Evolutionary conservation across 306 rosid species (phyloP), one percentile per base, ranked within the genome.

Genomic region (Vigna trinervia): DNA sequence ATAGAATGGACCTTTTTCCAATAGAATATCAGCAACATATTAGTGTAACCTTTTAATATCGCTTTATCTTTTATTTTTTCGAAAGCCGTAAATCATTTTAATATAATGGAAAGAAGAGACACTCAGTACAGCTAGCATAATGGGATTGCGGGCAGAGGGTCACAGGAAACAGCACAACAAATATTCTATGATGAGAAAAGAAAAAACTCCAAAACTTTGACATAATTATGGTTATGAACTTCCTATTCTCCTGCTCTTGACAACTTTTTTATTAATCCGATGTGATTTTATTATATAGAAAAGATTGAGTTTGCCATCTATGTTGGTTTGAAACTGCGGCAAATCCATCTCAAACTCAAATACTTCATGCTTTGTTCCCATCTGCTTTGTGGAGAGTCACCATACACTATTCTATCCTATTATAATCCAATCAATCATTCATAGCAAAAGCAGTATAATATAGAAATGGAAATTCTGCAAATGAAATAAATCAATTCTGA

Each of bases 351-450:
- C 4, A 59, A 2, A 70, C 12, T 9, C 34, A 30, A 30, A 30
- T 30, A 30, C 34, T 22, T 52, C 73, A 45, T 30, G 48, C 9
- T 51, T 51, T n/a, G 12, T 48, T 48, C 30, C 46, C 8, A 9
- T 39, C 5, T 32, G 12, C 41, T 15, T 45, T 2, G 9, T 30
- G 60, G 46, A 1, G 46, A 30, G 12, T 38, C 20, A 7, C 58
- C 20, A 15, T 32, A 58, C 5, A 43, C 30, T 28, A 15, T 26
- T 28, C 32, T 28, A 9, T 10, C 38, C 47, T 46, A 10, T 61
- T 19, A 48, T 12, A 58, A 75, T 6, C 61, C 4, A 30, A 30
- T 30, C 59, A 47, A 75, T n/a, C 14, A 75, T 19, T n/a, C 73
- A 34, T 17, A 50, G 71, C 46, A 12, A 75, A 15, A 62, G 19